Percentiles rank a stretch among this genome's conserved stretches.
Evolutionary conservation across 805 yeast genomes (phyloP).

Genomic region (Metschnikowia shivogae): DNA sequence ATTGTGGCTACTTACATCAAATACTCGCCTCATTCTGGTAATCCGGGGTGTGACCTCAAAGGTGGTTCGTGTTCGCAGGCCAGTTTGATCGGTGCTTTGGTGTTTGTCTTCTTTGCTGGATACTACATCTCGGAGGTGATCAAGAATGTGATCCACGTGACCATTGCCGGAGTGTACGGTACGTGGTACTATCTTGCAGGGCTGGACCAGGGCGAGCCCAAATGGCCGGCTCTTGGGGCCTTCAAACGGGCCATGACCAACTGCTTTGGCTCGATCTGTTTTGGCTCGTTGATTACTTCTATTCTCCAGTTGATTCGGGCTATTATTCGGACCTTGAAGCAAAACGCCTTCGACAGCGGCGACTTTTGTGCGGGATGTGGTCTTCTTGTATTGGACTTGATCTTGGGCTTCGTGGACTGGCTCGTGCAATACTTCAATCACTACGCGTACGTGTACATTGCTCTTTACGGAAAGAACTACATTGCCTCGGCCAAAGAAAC

Average conservation of each 20-base stretch:
- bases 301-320: constrained; percentile 64
- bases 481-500: constrained; percentile 76
- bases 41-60: constrained; percentile 52
- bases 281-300: constrained; percentile 74
- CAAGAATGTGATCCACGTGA: constrained; percentile 73
- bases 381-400: constrained; percentile 51
- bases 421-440: constrained; percentile 80
- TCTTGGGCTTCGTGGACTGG: constrained; percentile 72
- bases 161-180: constrained; percentile 81
- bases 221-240: constrained; percentile 75
- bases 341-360: constrained; percentile 48
- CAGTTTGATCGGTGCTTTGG: constrained; percentile 63
- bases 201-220: constrained; percentile 76
- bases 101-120: constrained; percentile 78
- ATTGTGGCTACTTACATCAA: constrained; percentile 76
- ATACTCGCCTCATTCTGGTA: constrained; percentile 53
- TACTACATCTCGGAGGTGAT: constrained; percentile 79
- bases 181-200: constrained; percentile 83
- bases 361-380: constrained; percentile 51
- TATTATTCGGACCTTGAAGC: constrained; percentile 48
- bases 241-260: constrained; percentile 76
- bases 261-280: constrained; percentile 86
- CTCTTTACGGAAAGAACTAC: constrained; percentile 80
- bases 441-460: constrained; percentile 83
- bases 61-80: constrained; percentile 51